These are phyloP conservation scores for Opeltia flavorubescens DNA, from an alignment of 495 filamentous ascomycete genomes.

Conservation along the genomic window DNA sequence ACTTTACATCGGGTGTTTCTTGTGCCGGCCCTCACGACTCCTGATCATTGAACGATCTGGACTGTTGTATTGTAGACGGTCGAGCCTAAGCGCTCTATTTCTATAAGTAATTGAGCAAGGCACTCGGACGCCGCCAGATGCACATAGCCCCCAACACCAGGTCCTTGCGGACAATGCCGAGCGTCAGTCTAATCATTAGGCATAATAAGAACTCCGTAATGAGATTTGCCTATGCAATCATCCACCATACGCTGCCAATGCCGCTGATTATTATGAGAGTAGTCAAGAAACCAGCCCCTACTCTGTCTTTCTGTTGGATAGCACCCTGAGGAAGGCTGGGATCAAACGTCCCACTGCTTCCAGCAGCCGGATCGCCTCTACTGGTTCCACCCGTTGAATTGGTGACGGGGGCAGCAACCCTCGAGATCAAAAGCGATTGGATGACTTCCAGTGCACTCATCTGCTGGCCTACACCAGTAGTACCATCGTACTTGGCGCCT, in stretches of 20 bases:
- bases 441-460: constrained; percentile 58
- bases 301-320: constrained; percentile 38
- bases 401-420: constrained; percentile 42
- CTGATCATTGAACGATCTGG: no score
- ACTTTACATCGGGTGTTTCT: no score
- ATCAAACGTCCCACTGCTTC: constrained; percentile 22
- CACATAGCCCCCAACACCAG: no score
- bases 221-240: constrained; percentile 25
- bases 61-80: no score
- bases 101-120: no score
- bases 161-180: no score
- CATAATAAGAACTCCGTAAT: no score
- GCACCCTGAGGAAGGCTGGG: constrained; percentile 10
- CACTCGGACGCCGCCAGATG: no score
- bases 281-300: constrained; percentile 48
- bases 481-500: constrained; percentile 36
- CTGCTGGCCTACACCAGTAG: constrained; percentile 52
- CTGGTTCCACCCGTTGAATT: constrained; percentile 60
- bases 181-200: no score
- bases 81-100: no score
- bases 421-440: constrained; percentile 41
- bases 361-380: constrained; percentile 54
- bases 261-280: constrained; percentile 25
- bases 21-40: no score
- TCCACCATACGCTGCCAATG: constrained; percentile 31